Base-by-base conservation (phyloP, 2,329 filamentous ascomycete species). In the Mariannaea sp. region DNA sequence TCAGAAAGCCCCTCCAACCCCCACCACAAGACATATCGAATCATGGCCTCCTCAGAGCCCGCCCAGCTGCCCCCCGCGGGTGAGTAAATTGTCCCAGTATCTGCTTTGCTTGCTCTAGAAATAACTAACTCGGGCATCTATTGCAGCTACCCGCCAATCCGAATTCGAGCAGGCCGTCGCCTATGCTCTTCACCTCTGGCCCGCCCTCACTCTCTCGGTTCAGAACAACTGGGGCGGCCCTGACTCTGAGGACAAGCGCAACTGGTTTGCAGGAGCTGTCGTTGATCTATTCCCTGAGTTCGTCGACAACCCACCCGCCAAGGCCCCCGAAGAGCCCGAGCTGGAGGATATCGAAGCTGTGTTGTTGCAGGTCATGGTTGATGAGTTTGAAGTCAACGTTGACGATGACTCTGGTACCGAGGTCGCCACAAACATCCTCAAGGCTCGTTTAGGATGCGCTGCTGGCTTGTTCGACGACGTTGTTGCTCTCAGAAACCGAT, bases 381-480 rank as follows among this genome's bases (percentile, higher is more conserved):
- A 97, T 75, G 94, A 99, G 73, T 99, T 97, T 68, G 92, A 96
- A 66, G 88, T 94, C 49, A 87, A 90, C 51, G 84, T 97, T 22
- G 94, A 97, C 67, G 94, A 99, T 71, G 92, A 92, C 64, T 93
- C 87, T 41, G 89, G 86, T 27, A 85, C 82, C 47, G 82, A 87
- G 50, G 83, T 96, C 6, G 92, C 92, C 8, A 77, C 79, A 53
- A 80, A 86, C 64, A 89, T 97, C 53, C 74, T 95, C 70, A 78
- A 80, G 46, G 75, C 93, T 58, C 80, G 85, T 65, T 77, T 78
- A 53, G 81, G 89, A 68, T 85, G 86, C 65, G 77, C 79, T 53
- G 80, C 82, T 57, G 88, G 89, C 13, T 79, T 86, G 51, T 87
- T 88, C 58, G 77, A 76, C n/a, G 80, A 80, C 56, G 82, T 92